Evolutionary conservation across 306 rosid species (phyloP), one percentile per base, ranked within the genome.

Genomic region (Canavalia ensiformis): DNA sequence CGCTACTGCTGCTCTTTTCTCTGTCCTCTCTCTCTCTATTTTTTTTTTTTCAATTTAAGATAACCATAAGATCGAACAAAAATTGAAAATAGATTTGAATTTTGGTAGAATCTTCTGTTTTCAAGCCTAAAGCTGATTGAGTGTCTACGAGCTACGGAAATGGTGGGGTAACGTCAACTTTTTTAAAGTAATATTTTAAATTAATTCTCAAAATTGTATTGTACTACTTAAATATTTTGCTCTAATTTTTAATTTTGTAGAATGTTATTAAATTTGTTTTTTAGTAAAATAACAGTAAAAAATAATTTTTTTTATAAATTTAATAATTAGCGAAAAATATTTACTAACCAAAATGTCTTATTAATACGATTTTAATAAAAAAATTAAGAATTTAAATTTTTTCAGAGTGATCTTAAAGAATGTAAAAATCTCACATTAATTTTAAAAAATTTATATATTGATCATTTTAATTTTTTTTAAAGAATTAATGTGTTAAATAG

Each of bases 51-150:
- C 5, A 37, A 37, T 37, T 37, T 37, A 37, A 37, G 4, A 37
- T 2, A 4, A 37, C 41, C 25, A 18, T 18, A 18, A 18, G 25
- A 18, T 18, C 25, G 25, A 18, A 18, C 8, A 2, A 67, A 28
- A 13, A 1, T 68, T 68, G 18, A 28, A 59, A 59, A 2, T 11
- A 18, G 25, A 18, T 18, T 72, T 80, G 57, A 35, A 45, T 37
- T 60, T 3, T 0, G 57, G n/a, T 28, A 25, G 74, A 81, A 64
- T 58, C 64, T 83, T 70, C 86, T 28, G 18, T 7, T 71, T 63
- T 57, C 54, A 54, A 12, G 46, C 63, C 59, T 54, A 6, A 49
- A 44, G 57, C 31, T 56, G 35, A 35, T 56, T 55, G 35, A 35
- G 44, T 55, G 47, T 35, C 63, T 42, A 41, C 34, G 18, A 54